Evolutionary conservation across 495 filamentous ascomycete species (phyloP).

Genomic region (Xeromyces bisporus): DNA sequence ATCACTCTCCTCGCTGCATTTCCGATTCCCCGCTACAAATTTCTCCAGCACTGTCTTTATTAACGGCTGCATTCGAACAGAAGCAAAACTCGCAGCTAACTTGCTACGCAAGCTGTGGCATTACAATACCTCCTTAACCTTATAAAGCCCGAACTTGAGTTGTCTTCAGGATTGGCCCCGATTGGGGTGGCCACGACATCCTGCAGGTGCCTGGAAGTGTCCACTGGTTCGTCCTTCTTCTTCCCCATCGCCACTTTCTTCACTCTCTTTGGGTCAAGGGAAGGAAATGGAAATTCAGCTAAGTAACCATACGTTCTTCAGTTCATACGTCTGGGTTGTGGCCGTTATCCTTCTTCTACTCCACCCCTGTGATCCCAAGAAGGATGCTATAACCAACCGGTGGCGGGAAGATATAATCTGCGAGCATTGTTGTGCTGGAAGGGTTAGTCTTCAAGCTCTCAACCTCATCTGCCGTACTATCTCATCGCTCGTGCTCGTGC

Average conservation of each 20-base stretch:
- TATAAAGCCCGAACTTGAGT: background rate
- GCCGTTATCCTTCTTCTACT: too few relatives aligned
- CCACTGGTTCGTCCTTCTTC: background rate
- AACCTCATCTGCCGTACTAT: too few relatives aligned
- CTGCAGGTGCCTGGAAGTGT: background rate
- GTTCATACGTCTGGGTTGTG: too few relatives aligned
- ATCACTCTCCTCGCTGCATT: constrained; percentile 16
- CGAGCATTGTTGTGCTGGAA: too few relatives aligned
- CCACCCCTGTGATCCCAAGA: too few relatives aligned
- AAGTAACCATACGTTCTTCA: too few relatives aligned
- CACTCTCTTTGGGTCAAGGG: background rate
- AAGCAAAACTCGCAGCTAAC: constrained; percentile 3
- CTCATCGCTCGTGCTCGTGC: background rate
- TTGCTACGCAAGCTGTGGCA: background rate
- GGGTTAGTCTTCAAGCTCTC: too few relatives aligned
- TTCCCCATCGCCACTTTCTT: constrained; percentile 1
- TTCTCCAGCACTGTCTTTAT: constrained; percentile 1
- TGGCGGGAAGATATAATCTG: too few relatives aligned
- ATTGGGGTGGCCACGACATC: background rate
- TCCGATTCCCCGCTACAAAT: constrained; percentile 17
- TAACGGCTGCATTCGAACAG: background rate
- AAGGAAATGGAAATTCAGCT: background rate
- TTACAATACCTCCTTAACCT: background rate
- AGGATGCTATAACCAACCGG: too few relatives aligned
- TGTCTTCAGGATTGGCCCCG: background rate